Conservation (phyloP, 2,329 filamentous ascomycete genomes). For the Didymella glomerata region DNA sequence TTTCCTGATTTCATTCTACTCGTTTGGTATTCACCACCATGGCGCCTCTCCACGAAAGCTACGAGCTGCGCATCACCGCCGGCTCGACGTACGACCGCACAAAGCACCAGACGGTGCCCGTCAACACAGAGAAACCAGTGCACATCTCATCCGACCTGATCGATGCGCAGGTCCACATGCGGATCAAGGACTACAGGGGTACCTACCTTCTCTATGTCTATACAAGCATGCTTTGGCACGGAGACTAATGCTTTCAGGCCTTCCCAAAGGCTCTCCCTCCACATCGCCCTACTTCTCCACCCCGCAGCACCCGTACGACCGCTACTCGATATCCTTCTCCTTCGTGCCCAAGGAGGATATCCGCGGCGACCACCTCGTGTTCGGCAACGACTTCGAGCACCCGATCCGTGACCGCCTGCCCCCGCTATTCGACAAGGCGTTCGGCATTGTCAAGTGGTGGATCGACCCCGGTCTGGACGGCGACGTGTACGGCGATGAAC, state of each 20-base stretch:
- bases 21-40: constrained; percentile 1
- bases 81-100: constrained; percentile 76
- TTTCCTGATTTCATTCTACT: not conserved
- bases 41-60: constrained; percentile 65
- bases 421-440: constrained; percentile 83
- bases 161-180: constrained; percentile 74
- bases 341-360: constrained; percentile 77
- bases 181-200: constrained; percentile 71
- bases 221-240: not conserved
- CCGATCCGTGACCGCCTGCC: constrained; percentile 88
- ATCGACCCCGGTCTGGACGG: constrained; percentile 92
- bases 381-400: constrained; percentile 94
- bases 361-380: constrained; percentile 77
- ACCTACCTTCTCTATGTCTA: too few species aligned
- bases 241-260: constrained; percentile 58
- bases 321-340: constrained; percentile 83
- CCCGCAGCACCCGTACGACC: constrained; percentile 74
- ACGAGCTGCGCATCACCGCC: constrained; percentile 82
- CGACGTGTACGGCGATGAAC: constrained; percentile 85
- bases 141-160: constrained; percentile 70
- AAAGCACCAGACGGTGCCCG: constrained; percentile 76
- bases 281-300: constrained; percentile 81
- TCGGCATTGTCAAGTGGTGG: constrained; percentile 87
- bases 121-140: constrained; percentile 74
- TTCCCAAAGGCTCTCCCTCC: constrained; percentile 73